Evolutionary conservation across 2,329 filamentous ascomycete genomes (phyloP).

Genomic region (Monosporascus sp.): DNA sequence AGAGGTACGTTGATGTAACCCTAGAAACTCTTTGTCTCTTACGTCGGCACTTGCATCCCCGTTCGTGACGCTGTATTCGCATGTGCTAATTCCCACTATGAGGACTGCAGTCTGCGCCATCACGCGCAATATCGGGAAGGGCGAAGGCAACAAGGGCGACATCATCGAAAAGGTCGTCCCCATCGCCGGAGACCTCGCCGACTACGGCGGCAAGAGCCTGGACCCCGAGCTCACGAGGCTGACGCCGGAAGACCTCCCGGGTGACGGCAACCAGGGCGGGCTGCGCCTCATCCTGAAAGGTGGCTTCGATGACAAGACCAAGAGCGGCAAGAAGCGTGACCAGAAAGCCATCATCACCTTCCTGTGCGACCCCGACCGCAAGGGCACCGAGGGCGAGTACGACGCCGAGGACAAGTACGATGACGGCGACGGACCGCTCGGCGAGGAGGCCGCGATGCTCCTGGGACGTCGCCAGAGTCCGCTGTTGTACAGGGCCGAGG

Average conservation of each 20-base stretch:
- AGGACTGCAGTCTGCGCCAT: slow-evolving; percentile 65
- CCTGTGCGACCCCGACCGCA: slow-evolving; percentile 67
- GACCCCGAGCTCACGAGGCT: slow-evolving; percentile 64
- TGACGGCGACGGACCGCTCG: slow-evolving; percentile 12
- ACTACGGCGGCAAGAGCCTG: slow-evolving; percentile 52
- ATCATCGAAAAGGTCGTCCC: slow-evolving; percentile 56
- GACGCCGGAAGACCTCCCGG: slow-evolving; percentile 56
- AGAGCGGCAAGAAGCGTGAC: slow-evolving; percentile 50
- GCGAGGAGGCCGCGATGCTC: slow-evolving; percentile 1
- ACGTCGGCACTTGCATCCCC: not conserved
- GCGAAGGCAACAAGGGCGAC: slow-evolving; percentile 41
- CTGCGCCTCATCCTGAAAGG: slow-evolving; percentile 63
- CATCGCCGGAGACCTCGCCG: slow-evolving; percentile 66
- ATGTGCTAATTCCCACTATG: not conserved
- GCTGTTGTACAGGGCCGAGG: slow-evolving; percentile 21
- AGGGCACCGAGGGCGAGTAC: slow-evolving; percentile 69
- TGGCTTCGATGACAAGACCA: slow-evolving; percentile 43
- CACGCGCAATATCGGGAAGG: slow-evolving; percentile 47
- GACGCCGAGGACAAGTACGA: slow-evolving; percentile 52
- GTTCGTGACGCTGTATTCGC: not conserved
- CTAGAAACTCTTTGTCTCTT: not conserved
- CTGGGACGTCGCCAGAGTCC: slow-evolving; percentile 25
- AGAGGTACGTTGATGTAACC: slow-evolving; percentile 45
- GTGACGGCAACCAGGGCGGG: slow-evolving; percentile 66
- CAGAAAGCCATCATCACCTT: slow-evolving; percentile 83